Evolutionary conservation across 2,329 filamentous ascomycete genomes (phyloP).

Genomic region (Tolypocladium tropicale): DNA sequence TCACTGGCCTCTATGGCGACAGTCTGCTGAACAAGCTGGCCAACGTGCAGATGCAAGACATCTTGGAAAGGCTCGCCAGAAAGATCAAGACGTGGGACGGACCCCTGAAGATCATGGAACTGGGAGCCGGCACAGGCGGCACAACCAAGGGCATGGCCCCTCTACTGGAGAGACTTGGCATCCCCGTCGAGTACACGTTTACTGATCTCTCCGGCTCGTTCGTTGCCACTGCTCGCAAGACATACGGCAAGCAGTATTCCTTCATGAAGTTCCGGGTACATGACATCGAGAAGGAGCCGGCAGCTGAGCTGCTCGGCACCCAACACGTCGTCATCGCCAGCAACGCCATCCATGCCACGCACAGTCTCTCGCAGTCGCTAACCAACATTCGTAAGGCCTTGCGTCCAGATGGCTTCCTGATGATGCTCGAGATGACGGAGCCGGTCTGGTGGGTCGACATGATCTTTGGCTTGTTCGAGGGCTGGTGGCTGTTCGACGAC

Average conservation of each 20-base stretch:
- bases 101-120: not conserved
- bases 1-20: not conserved
- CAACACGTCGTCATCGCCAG: not conserved
- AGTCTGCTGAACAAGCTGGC: not conserved
- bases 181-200: not conserved
- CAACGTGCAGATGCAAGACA: not conserved
- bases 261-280: not conserved
- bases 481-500: not conserved
- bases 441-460: not conserved
- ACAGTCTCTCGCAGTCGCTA: not conserved
- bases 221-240: not conserved
- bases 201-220: not conserved
- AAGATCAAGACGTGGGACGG: not conserved
- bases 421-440: not conserved
- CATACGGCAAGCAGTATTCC: not conserved
- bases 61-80: not conserved
- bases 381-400: not conserved
- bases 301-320: not conserved
- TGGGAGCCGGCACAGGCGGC: not conserved
- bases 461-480: not conserved
- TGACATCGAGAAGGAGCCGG: not conserved
- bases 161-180: not conserved
- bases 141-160: not conserved
- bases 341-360: not conserved
- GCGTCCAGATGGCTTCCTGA: not conserved